Base-by-base conservation (phyloP, 495 filamentous ascomycete genomes). In the Penicillium verhagenii region DNA sequence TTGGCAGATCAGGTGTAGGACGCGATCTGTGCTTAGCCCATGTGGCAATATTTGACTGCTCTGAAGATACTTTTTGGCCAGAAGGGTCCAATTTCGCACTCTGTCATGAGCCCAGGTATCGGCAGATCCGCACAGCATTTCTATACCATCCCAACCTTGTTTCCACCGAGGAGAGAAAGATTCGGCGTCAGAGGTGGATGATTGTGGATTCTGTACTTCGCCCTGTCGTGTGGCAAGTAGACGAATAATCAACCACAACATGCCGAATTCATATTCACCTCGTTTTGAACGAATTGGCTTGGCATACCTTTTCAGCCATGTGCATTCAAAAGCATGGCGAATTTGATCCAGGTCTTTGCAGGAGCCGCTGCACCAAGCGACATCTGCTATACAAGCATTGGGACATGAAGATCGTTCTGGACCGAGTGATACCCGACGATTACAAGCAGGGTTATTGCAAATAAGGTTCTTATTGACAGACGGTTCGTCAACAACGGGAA, bases 231-330 rank as follows among this genome's bases (percentile, higher is more conserved):
- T 63, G n/a, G 72, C 67, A 33, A 75, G 58, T 7, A 73, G 47
- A 4, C 72, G 67, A 11, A 75, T 66, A 56, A 75, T 73, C 51
- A 75, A 25, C 72, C 72, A 75, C 29, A 73, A 20, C 72, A 75
- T 72, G 11, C 72, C 70, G 31, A 75, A 75, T 16, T 67, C 61
- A 52, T 73, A 75, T 53, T 73, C 70, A 37, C 69, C 62, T 52
- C 67, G 52, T 66, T 75, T 75, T 2, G 57, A 18, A 8, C 67
- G 67, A 2, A 75, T 64, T 3, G 67, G 40, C 1, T 18, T 46
- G 0, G 65, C 51, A 46, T 69, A 72, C 35, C 59, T 54, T 50
- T 70, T 62, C 10, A 75, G 57, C 72, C 72, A 75, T 14, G 47
- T 60, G 18, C 72, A 75, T 58, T 75, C 72, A 31, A 75, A 71